Base-by-base conservation (phyloP, 441 rosid species). In the Adansonia gregorii region DNA sequence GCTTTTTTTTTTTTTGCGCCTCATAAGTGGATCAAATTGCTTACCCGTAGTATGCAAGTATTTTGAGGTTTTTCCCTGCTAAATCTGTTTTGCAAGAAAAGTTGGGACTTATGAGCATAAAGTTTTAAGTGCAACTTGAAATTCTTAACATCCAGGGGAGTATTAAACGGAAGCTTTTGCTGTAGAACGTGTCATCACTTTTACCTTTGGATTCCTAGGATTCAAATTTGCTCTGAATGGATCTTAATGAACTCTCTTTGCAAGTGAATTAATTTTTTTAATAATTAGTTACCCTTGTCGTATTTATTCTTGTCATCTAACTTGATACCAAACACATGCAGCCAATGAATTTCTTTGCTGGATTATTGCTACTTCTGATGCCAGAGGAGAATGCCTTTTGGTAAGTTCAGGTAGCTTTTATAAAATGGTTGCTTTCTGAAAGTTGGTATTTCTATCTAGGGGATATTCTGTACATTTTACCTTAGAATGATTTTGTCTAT, bases 341-440 rank as follows among this genome's bases (percentile, higher is more conserved):
- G 95, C 93, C 90, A 75, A 91, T 91, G 93, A 91, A 91, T 81
- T 89, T 88, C 84, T 88, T 91, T 82, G 95, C 95, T 83, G 95
- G 95, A 12, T 46, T 89, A 70, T 83, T 91, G 79, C 88, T 91
- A 81, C 92, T 91, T 60, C 66, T 91, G 85, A 91, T 91, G 93
- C 93, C 95, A 22, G 95, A 91, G 79, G 95, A 91, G 83, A 88
- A 91, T 83, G 95, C 95, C 73, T 91, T 91, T 83, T 91, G 95
- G 95, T 91, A 89, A 65, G 82, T 86, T 80, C 55, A 41, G 63
- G 82, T 74, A 78, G 82, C 41, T 46, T 81, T 67, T 51, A 31
- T 11, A 48, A 76, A 55, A 67, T 46, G 27, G 46, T 60, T n/a
- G 78, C 77, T 12, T 76, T 82, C 70, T 45, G 55, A 67, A 63